A percentile compares a stretch with the other conserved stretches of the same genome.
phyloP scores from a whole-genome alignment of 768 basidiomycete genomes.

The Lanmaoa pseudosensibilis region DNA sequence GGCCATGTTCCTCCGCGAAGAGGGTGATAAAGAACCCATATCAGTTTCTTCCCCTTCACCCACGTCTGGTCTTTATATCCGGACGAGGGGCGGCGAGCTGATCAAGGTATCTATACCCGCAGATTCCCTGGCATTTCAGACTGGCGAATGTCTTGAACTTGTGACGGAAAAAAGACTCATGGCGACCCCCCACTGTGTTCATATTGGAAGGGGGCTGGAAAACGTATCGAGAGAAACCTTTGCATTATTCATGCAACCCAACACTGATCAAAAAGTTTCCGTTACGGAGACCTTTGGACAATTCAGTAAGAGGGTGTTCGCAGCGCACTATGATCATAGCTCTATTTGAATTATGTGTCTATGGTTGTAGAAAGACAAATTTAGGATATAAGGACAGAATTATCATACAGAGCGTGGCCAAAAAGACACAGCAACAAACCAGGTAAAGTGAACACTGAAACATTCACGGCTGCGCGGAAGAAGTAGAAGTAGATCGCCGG shows the following conservation, averaged over 20 bases:
- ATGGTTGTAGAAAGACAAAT: conserved; percentile 1
- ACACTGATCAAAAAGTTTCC: conserved; percentile 74
- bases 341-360: conserved; percentile 23
- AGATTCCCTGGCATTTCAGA: conserved; percentile 92
- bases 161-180: conserved; percentile 78
- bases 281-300: conserved; percentile 78
- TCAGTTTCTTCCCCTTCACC: conserved; percentile 68
- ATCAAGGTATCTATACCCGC: conserved; percentile 84
- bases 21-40: conserved; percentile 39
- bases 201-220: conserved; percentile 57
- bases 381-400: conserved; percentile 6
- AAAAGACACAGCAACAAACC: neutral
- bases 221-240: conserved; percentile 83
- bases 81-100: conserved; percentile 74
- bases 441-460: neutral
- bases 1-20: conserved; percentile 81
- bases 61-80: conserved; percentile 87
- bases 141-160: conserved; percentile 91
- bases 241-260: conserved; percentile 87
- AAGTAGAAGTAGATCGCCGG: conserved; percentile 40
- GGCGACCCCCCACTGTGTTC: conserved; percentile 95
- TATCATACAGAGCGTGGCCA: conserved; percentile 1
- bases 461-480: conserved; percentile 26
- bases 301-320: conserved; percentile 83
- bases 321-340: conserved; percentile 43